A percentile compares a stretch with the other conserved stretches of the same genome.
Conservation (phyloP, 208 protist genomes). For the Crithidia thermophila region DNA sequence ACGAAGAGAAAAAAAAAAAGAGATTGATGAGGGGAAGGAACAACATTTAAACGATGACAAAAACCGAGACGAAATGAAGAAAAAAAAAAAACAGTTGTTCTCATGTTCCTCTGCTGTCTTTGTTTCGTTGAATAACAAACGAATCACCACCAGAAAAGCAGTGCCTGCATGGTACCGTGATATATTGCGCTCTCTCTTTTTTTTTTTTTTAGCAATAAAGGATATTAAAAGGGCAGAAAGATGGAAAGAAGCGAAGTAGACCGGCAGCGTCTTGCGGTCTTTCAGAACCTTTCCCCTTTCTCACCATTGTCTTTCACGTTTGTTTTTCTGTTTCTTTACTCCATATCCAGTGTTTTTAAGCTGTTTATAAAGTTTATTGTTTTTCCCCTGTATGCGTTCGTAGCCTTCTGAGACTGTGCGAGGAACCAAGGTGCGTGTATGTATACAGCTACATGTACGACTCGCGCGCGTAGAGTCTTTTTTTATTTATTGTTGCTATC, state of each 20-base stretch:
- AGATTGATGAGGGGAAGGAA: background rate
- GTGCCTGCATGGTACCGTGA: no score
- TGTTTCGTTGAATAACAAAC: no score
- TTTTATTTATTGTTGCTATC: conserved; percentile 22
- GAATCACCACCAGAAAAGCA: no score
- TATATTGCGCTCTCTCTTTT: background rate
- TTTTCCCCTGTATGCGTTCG: conserved; percentile 5
- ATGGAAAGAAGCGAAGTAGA: no score
- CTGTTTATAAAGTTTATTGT: no score
- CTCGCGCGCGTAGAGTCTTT: background rate
- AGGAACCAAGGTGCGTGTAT: background rate
- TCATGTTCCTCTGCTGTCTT: no score
- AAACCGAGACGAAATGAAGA: no score
- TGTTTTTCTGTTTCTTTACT: background rate
- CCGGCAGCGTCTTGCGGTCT: no score
- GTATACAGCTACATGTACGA: background rate
- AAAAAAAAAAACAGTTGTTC: no score
- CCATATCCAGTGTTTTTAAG: background rate
- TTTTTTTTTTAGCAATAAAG: background rate
- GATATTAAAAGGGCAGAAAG: no score
- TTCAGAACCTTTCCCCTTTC: no score
- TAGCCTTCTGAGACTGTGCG: conserved; percentile 2
- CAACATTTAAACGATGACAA: background rate
- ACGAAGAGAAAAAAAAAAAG: conserved; percentile 1
- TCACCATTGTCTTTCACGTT: background rate